A percentile compares a stretch with the other conserved stretches of the same genome.
These are phyloP conservation scores for Podaxis pistillaris DNA, from an alignment of 768 basidiomycete genomes.

Conservation along the genomic window DNA sequence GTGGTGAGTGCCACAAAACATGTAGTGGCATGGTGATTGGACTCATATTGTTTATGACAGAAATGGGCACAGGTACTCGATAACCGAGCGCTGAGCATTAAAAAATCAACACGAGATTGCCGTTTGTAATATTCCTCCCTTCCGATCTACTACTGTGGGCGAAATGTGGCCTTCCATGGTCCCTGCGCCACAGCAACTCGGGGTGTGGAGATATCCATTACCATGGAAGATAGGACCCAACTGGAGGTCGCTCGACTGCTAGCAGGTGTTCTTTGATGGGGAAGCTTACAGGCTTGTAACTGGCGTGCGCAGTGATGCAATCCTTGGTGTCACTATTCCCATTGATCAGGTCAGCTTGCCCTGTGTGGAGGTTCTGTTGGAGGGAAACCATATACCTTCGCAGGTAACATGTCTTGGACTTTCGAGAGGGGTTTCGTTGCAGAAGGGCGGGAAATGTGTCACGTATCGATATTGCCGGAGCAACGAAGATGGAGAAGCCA, in stretches of 20 bases:
- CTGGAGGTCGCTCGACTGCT: background rate
- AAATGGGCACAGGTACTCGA: background rate
- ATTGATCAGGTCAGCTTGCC: background rate
- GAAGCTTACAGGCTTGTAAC: background rate
- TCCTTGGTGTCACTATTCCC: background rate
- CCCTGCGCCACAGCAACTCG: background rate
- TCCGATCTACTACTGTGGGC: background rate
- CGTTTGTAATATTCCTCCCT: background rate
- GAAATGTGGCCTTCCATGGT: background rate
- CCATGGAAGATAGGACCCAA: no score
- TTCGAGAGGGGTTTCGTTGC: background rate
- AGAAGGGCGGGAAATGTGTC: background rate
- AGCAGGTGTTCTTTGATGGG: background rate
- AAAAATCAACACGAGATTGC: background rate
- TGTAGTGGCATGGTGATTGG: background rate
- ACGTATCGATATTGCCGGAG: background rate
- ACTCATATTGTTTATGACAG: background rate
- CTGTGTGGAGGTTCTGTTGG: background rate
- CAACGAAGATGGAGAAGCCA: background rate
- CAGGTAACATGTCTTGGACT: background rate
- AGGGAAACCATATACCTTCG: background rate
- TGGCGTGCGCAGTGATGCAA: background rate
- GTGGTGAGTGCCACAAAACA: background rate
- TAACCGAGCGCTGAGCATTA: background rate
- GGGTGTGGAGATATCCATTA: background rate